phyloP scores from a whole-genome alignment of 352 stramenopile genomes.

The Globisporangium abappressorium region DNA sequence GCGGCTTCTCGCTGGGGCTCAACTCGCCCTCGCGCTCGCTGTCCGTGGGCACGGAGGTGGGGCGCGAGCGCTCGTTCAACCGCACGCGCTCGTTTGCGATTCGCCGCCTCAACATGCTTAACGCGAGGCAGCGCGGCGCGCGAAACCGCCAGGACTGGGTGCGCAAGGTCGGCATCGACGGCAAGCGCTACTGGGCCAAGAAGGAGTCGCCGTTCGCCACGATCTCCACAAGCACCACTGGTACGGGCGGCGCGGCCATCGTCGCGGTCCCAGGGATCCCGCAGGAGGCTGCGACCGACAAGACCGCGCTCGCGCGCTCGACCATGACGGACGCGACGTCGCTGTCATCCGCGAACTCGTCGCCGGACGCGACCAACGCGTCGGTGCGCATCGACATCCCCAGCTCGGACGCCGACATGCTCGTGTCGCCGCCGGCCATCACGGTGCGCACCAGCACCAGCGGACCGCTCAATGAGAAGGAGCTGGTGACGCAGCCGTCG shows the following conservation, averaged over 20 bases:
- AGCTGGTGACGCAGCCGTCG: constrained; percentile 79
- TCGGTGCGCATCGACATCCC: constrained; percentile 42
- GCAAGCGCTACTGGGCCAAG: constrained; percentile 83
- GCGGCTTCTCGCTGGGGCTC: constrained; percentile 71
- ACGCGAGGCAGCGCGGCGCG: constrained; percentile 71
- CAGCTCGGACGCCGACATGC: constrained; percentile 36
- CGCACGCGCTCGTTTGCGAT: constrained; percentile 84
- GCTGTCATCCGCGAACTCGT: constrained; percentile 14
- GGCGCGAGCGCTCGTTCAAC: constrained; percentile 72
- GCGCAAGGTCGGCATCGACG: constrained; percentile 74
- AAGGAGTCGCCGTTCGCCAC: constrained; percentile 50
- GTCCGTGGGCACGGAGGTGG: constrained; percentile 41
- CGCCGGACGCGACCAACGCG: constrained; percentile 6
- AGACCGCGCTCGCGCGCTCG: constrained; percentile 18
- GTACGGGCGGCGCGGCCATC: not conserved
- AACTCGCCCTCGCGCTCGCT: constrained; percentile 40
- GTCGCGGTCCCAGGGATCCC: constrained; percentile 7
- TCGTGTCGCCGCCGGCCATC: constrained; percentile 28
- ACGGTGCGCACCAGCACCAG: constrained; percentile 5
- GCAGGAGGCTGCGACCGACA: not conserved
- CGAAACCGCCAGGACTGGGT: constrained; percentile 84
- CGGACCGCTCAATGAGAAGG: constrained; percentile 28
- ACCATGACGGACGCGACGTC: constrained; percentile 16
- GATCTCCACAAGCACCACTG: not conserved
- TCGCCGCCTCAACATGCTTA: constrained; percentile 86